These are phyloP conservation scores for Volvariella volvacea DNA, from an alignment of 1,284 basidiomycete genomes.

Conservation along the genomic window DNA sequence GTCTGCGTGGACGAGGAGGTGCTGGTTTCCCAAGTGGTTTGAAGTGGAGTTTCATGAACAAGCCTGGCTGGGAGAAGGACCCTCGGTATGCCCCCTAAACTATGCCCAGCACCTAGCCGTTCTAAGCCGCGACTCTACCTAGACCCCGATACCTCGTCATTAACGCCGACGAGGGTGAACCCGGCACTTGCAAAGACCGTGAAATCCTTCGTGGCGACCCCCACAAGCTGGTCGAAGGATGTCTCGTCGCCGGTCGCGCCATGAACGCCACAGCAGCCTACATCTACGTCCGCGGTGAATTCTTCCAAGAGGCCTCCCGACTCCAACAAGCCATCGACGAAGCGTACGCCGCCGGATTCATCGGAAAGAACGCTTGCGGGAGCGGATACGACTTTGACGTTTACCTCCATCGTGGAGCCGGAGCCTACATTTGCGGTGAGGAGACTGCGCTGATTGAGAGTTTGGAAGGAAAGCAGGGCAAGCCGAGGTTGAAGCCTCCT, in stretches of 20 bases:
- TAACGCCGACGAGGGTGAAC: constrained; percentile 98
- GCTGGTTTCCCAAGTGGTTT: constrained; percentile 96
- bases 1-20: constrained; percentile 92
- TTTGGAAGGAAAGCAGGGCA: constrained; percentile 96
- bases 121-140: constrained; percentile 3
- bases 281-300: constrained; percentile 99
- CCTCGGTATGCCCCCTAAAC: constrained; percentile 47
- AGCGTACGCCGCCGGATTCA: constrained; percentile 87
- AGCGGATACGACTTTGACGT: constrained; percentile 95
- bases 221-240: constrained; percentile 97
- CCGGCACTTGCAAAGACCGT: constrained; percentile 98
- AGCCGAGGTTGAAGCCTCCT: constrained; percentile 97
- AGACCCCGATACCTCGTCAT: constrained; percentile 95
- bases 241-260: constrained; percentile 92
- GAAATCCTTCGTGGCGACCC: constrained; percentile 98
- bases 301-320: constrained; percentile 91
- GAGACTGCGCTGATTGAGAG: constrained; percentile 98
- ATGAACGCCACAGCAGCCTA: constrained; percentile 99
- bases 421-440: constrained; percentile 98
- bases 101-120: not conserved
- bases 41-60: constrained; percentile 99
- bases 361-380: constrained; percentile 91
- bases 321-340: constrained; percentile 94
- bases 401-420: constrained; percentile 94
- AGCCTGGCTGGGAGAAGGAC: constrained; percentile 97